Conservation (phyloP, 176 grass and related monocot genomes). For the Saccharum spontaneum region DNA sequence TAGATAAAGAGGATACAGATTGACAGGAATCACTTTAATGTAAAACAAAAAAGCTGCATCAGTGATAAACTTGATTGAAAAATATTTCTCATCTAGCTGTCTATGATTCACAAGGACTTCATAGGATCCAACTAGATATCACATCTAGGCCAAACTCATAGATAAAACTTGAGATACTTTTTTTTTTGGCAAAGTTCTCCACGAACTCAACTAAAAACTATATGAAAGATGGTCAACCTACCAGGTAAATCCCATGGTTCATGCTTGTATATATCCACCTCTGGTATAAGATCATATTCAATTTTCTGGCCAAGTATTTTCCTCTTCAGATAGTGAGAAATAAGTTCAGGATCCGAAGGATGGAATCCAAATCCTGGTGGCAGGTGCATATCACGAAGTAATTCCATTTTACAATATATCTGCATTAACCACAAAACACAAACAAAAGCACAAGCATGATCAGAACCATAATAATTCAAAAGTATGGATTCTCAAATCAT, state of each 20-base stretch:
- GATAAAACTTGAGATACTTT: background rate
- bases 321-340: conserved; percentile 78
- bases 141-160: background rate
- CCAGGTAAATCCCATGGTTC: conserved; percentile 97
- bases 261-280: conserved; percentile 95
- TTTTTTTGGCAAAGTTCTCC: background rate
- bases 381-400: conserved; percentile 43
- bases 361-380: conserved; percentile 91
- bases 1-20: conserved; percentile 21
- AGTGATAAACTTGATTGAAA: background rate
- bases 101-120: background rate
- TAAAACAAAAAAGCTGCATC: conserved; percentile 3
- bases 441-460: background rate
- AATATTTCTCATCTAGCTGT: background rate
- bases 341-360: conserved; percentile 76
- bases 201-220: background rate
- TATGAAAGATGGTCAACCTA: conserved; percentile 35
- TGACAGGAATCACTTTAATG: conserved; percentile 15
- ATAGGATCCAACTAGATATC: background rate
- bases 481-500: background rate
- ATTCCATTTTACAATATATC: conserved; percentile 58
- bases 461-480: conserved; percentile 1
- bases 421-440: conserved; percentile 4
- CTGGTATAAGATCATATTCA: conserved; percentile 68
- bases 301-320: conserved; percentile 71